Base-by-base conservation (phyloP, 2,329 filamentous ascomycete species). In the Trichoderma cornu-damae region DNA sequence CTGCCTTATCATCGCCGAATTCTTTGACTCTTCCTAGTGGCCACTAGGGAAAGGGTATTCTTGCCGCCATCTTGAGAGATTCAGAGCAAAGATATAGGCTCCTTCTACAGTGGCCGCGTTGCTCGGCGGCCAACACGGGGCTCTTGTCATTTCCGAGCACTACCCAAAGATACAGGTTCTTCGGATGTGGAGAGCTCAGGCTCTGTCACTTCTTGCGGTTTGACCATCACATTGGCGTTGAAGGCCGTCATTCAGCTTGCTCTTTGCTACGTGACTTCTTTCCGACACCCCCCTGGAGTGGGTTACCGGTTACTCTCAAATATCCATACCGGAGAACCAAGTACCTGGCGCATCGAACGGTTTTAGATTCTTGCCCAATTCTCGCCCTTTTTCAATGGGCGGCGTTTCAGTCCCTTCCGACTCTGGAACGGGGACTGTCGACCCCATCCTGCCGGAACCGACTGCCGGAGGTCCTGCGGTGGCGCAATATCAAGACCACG, bases 361-460 rank as follows among this genome's bases (percentile, higher is more conserved):
- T 34, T n/a, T 22, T 42, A 38, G 35, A 37, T 42, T 38, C 30
- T 30, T 30, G 24, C 16, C 24, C 30, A 34, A 26, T 38, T 34
- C n/a, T 49, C 43, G 32, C 40, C 20, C 44, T 62, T 60, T n/a
- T 49, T 61, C 61, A 67, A 73, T 74, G 72, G 69, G 70, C 66
- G 70, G 72, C 66, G 61, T 65, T 62, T 63, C 66, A 58, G 59
- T 66, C 57, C 47, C 63, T 30, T 52, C 61, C 43, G 60, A 48
- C 40, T 53, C 59, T 49, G 59, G 59, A 44, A 58, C 58, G 46
- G 65, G 62, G 42, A 59, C 61, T 56, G 51, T 60, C 24, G 53
- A 51, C 18, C 53, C 60, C 57, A 54, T 61, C 38, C 48, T 63
- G 59, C 56, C 63, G 48, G 57, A 63, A 46, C 47, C 53, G 16